Evolutionary conservation across 2,329 filamentous ascomycete genomes (phyloP).

Genomic region (Exophiala spinifera): DNA sequence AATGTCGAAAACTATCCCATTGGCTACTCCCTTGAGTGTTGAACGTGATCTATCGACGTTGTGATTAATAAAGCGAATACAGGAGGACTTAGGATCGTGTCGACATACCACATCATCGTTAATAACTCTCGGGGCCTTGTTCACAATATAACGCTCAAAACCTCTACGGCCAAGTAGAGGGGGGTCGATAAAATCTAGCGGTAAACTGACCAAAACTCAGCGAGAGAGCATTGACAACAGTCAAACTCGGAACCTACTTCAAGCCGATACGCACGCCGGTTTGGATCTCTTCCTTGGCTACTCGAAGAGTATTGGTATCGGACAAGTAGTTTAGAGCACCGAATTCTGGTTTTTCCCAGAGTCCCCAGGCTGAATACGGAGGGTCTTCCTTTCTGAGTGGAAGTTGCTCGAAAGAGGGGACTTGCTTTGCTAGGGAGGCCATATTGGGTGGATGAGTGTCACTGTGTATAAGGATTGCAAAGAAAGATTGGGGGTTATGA

Average conservation of each 20-base stretch:
- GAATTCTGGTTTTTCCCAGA: not conserved
- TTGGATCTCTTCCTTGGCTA: slow-evolving; percentile 38
- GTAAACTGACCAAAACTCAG: slow-evolving; percentile 21
- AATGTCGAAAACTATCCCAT: slow-evolving; percentile 47
- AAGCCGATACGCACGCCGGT: slow-evolving; percentile 24
- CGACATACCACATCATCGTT: slow-evolving; percentile 2
- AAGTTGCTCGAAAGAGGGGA: not conserved
- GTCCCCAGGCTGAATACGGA: slow-evolving; percentile 7
- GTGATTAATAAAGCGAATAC: slow-evolving; percentile 16
- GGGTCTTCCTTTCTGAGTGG: not conserved
- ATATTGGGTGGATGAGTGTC: not conserved
- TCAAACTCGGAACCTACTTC: slow-evolving; percentile 19
- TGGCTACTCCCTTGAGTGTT: slow-evolving; percentile 50
- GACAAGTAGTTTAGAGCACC: slow-evolving; percentile 5
- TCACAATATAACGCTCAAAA: slow-evolving; percentile 28
- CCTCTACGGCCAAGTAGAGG: slow-evolving; percentile 33
- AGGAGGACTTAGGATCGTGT: not conserved
- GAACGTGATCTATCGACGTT: slow-evolving; percentile 24
- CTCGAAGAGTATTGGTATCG: not conserved
- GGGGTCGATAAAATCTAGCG: slow-evolving; percentile 35
- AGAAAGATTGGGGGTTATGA: too few relatives aligned
- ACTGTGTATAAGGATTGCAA: not conserved
- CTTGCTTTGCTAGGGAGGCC: not conserved
- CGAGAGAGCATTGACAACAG: not conserved
- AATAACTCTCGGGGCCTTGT: slow-evolving; percentile 7